Evolutionary conservation across 768 basidiomycete genomes (phyloP).

Genomic region (Mycena rebaudengoi): DNA sequence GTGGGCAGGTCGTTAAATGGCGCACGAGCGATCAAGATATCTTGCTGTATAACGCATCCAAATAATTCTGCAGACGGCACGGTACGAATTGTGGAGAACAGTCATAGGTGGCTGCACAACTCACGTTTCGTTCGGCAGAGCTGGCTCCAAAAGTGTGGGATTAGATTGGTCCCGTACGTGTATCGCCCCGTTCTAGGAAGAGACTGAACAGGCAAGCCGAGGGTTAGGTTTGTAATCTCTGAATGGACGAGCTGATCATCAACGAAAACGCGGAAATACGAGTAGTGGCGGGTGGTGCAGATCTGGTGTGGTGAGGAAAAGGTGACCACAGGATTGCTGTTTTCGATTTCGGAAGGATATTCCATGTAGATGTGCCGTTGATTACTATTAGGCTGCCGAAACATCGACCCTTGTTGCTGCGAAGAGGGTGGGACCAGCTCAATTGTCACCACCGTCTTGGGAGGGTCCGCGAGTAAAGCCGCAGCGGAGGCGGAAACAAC

Average conservation of each 20-base stretch:
- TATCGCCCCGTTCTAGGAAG: neutral
- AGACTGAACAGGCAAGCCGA: neutral
- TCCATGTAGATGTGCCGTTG: constrained; percentile 21
- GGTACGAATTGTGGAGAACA: neutral
- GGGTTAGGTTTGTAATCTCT: constrained; percentile 31
- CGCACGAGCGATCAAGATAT: constrained; percentile 15
- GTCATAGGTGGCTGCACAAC: neutral
- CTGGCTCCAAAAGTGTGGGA: constrained; percentile 35
- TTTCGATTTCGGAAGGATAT: constrained; percentile 19
- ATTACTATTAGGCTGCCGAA: constrained; percentile 14
- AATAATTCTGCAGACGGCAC: constrained; percentile 25
- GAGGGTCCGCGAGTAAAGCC: constrained; percentile 7
- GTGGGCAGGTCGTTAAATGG: constrained; percentile 6
- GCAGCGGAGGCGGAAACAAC: neutral
- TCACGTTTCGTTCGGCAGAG: constrained; percentile 32
- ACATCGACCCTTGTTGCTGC: neutral
- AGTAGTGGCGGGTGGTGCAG: constrained; percentile 27
- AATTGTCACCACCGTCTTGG: constrained; percentile 20
- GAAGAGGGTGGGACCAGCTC: constrained; percentile 7
- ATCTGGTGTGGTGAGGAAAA: constrained; percentile 27
- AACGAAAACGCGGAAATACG: constrained; percentile 34
- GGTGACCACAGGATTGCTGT: constrained; percentile 28
- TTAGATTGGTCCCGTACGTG: constrained; percentile 29
- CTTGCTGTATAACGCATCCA: constrained; percentile 35
- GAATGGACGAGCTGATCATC: constrained; percentile 31